phyloP scores from a whole-genome alignment of 1,284 basidiomycete genomes.

The Ganoderma meredithae region DNA sequence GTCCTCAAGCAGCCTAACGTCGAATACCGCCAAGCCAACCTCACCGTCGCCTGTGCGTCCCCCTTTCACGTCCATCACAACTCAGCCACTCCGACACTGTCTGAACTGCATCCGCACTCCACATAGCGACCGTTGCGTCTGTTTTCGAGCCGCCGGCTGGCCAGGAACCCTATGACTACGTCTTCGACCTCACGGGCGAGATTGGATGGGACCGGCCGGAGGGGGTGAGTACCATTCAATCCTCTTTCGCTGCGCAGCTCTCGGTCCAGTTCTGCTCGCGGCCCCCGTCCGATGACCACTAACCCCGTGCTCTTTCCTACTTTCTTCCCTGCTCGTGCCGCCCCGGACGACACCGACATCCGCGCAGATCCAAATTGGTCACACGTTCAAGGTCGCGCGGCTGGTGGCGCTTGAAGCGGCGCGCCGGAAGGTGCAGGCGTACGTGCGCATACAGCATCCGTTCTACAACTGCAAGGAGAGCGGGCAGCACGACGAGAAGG shows the following conservation, averaged over 20 bases:
- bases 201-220: conserved; percentile 81
- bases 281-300: conserved; percentile 7
- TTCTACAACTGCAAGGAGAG: conserved; percentile 84
- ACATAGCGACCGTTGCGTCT: conserved; percentile 65
- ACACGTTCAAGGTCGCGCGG: conserved; percentile 78
- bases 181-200: conserved; percentile 87
- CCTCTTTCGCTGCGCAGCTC: background rate
- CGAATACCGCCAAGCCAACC: conserved; percentile 87
- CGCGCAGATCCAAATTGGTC: conserved; percentile 77
- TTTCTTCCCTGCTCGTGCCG: background rate
- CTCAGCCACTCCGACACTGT: conserved; percentile 17
- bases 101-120: conserved; percentile 10
- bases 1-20: conserved; percentile 71
- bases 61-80: conserved; percentile 5
- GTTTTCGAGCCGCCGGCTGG: conserved; percentile 77
- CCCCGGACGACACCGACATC: conserved; percentile 2
- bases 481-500: conserved; percentile 72
- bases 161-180: conserved; percentile 69
- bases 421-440: conserved; percentile 73
- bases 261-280: conserved; percentile 11
- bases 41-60: conserved; percentile 70
- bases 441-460: conserved; percentile 82
- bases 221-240: conserved; percentile 53
- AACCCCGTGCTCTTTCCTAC: conserved; percentile 3
- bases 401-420: conserved; percentile 75